These are phyloP conservation scores for Camellia lanceoleosa DNA, from an alignment of 148 eudicot species.

Conservation along the genomic window DNA sequence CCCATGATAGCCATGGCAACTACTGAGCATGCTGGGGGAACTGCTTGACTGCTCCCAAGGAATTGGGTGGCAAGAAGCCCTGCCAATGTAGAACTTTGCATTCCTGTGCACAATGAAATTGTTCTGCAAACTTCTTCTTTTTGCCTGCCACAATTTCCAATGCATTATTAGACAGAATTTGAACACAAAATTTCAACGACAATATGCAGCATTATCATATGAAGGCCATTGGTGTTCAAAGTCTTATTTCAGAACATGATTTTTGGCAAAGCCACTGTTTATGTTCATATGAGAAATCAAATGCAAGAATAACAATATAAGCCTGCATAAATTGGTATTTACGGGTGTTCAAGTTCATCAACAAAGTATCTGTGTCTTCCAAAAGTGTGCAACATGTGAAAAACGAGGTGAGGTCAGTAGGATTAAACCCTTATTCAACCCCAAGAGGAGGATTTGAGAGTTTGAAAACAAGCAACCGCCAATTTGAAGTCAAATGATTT, in stretches of 20 bases:
- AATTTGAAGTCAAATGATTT: not conserved
- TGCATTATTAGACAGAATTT: not conserved
- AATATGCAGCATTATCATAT: not conserved
- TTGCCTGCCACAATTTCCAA: constrained; percentile 47
- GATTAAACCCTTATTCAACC: not conserved
- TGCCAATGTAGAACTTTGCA: constrained; percentile 98
- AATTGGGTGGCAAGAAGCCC: constrained; percentile 95
- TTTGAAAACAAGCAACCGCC: not conserved
- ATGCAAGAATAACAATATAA: not conserved
- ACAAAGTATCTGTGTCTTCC: not conserved
- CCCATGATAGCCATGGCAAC: constrained; percentile 99
- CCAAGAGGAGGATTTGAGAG: not conserved
- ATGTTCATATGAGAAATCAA: not conserved
- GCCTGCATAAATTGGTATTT: not conserved
- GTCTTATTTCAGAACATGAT: not conserved
- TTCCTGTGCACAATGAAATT: constrained; percentile 87
- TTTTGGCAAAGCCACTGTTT: not conserved
- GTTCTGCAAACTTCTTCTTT: constrained; percentile 90
- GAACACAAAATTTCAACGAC: not conserved
- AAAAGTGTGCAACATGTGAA: not conserved
- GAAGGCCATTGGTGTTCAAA: not conserved
- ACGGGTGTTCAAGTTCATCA: not conserved
- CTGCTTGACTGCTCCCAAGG: constrained; percentile 85
- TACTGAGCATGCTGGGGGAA: constrained; percentile 94
- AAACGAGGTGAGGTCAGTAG: not conserved